A percentile compares a stretch with the other conserved stretches of the same genome.
Conservation (phyloP, 2,329 filamentous ascomycete genomes). For the Cyphellophora attinorum region DNA sequence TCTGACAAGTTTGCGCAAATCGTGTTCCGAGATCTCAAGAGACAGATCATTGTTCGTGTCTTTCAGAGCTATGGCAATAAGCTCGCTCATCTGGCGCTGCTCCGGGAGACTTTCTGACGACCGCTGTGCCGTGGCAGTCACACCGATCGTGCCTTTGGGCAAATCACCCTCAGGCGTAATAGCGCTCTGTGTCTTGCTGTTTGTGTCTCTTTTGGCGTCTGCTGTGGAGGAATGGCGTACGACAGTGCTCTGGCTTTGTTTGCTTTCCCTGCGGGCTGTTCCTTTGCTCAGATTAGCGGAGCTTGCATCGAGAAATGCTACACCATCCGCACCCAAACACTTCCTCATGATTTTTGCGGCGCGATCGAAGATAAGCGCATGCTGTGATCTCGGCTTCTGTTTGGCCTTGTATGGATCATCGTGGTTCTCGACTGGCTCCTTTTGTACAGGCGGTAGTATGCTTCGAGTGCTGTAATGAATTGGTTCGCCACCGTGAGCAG, state of each 20-base stretch:
- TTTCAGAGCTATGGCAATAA: conserved; percentile 5
- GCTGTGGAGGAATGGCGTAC: neutral
- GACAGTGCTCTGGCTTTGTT: neutral
- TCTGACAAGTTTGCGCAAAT: conserved; percentile 32
- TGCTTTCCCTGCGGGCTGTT: neutral
- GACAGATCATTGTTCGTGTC: conserved; percentile 3
- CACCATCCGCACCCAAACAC: conserved; percentile 31
- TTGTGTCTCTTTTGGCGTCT: neutral
- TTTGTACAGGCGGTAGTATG: neutral
- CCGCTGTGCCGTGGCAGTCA: conserved; percentile 3
- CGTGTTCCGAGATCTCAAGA: conserved; percentile 26
- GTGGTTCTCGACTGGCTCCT: neutral
- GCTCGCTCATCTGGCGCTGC: conserved; percentile 21
- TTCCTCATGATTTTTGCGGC: conserved; percentile 36
- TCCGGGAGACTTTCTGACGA: conserved; percentile 6
- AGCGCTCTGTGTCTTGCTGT: neutral
- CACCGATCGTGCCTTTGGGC: conserved; percentile 4
- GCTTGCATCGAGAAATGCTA: conserved; percentile 23
- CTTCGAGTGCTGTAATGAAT: neutral
- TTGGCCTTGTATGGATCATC: neutral
- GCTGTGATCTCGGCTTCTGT: conserved; percentile 1
- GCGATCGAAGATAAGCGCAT: conserved; percentile 27
- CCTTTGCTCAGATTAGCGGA: conserved; percentile 9
- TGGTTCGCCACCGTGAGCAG: neutral
- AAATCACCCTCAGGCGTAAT: neutral